Base-by-base conservation (phyloP, 176 grass and related monocot species). In the Hordeum vulgare region DNA sequence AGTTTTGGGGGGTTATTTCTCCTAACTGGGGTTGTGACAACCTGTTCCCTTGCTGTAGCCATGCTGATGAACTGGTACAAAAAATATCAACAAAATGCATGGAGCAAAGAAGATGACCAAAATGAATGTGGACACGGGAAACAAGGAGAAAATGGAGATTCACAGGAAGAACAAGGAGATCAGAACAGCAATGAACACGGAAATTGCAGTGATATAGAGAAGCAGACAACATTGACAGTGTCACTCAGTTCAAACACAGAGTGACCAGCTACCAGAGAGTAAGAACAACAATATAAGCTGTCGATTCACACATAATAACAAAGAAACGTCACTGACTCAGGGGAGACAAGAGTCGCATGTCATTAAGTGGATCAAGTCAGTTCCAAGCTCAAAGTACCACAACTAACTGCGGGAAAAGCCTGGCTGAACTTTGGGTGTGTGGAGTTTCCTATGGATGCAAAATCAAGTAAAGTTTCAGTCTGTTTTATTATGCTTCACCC, bases 1-100 rank as follows among this genome's bases (percentile, higher is more conserved):
- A 90, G 80, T 51, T 94, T 90, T 60, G 47, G 51, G 21, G 83
- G 69, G 40, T 54, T 88, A 10, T 94, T 90, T 33, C 57, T 94
- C 69, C 26, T 86, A 33, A 86, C 70, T 58, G 78, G 70, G 74
- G 36, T 7, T 23, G 78, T 68, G 13, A 70, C 75, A 79, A 79
- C 61, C 1, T 81, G 49, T 34, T 72, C 82, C 18, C 51, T 89
- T 74, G 33, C 21, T 40, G 53, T 60, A 42, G 77, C 71, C 12
- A 75, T 84, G 14, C 4, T 79, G 21, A 60, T 81, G 35, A 45
- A 58, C 12, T 4, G 17, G 18, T 54, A 24, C 25, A 78, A 69
- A 24, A 78, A 17, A 47, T 6, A 74, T 35, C 56, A 45, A 17
- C 14, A 71, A 20, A 74, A 35, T 29, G 18, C 11, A 34, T 8